phyloP scores from a whole-genome alignment of 2,329 filamentous ascomycete genomes.

The Colletotrichum gloeosporioides region DNA sequence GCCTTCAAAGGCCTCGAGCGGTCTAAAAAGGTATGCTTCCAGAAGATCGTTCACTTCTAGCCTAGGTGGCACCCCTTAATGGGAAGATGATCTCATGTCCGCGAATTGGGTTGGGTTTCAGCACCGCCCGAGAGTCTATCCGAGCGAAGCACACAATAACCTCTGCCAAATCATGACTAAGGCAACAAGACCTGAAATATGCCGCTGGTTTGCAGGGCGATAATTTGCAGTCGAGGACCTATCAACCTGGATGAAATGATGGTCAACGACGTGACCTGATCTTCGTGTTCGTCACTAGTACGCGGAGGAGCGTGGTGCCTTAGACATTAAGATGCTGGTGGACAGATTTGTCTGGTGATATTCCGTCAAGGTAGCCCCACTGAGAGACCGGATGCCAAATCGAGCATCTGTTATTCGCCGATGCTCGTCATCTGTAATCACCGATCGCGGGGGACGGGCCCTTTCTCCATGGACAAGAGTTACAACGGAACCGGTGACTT shows the following conservation, averaged over 20 bases:
- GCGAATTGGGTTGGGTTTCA: conserved; percentile 10
- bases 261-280: not conserved
- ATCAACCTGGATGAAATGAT: not conserved
- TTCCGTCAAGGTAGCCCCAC: not conserved
- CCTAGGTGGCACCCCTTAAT: not conserved
- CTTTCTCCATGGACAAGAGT: not conserved
- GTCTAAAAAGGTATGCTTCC: conserved; percentile 16
- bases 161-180: conserved; percentile 1
- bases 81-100: not conserved
- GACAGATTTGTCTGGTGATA: not conserved
- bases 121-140: conserved; percentile 14
- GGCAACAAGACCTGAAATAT: not conserved
- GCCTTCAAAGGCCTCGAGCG: not conserved
- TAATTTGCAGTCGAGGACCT: not conserved
- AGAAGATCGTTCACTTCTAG: conserved; percentile 14
- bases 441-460: not conserved
- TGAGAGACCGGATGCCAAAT: not conserved
- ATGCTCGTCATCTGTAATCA: not conserved
- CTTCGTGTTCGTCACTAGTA: not conserved
- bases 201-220: not conserved
- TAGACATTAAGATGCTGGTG: not conserved
- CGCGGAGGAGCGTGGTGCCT: not conserved
- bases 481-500: not conserved
- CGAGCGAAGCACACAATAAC: not conserved
- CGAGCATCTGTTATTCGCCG: not conserved